These are phyloP conservation scores for Lactarius psammicola DNA, from an alignment of 768 basidiomycete species.

Conservation along the genomic window DNA sequence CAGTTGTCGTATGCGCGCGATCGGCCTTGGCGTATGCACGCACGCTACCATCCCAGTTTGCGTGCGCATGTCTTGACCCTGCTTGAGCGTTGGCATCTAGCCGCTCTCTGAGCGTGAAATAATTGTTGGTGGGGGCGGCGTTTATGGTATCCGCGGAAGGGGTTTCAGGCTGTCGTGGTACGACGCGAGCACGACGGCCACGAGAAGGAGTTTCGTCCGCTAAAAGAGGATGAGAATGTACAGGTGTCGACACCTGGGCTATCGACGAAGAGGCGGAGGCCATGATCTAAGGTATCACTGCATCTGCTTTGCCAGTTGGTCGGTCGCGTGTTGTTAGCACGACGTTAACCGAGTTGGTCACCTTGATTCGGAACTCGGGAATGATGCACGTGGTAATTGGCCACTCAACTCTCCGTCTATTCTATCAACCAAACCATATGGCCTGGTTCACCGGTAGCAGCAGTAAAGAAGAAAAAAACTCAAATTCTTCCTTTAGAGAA, in stretches of 20 bases:
- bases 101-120: conserved; percentile 63
- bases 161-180: conserved; percentile 35
- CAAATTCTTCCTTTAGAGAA: conserved; percentile 46
- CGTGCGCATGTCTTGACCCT: conserved; percentile 31
- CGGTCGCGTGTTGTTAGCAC: not conserved
- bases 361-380: not conserved
- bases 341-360: too few species aligned
- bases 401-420: not conserved
- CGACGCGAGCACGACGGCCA: conserved; percentile 49
- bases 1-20: conserved; percentile 27
- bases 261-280: conserved; percentile 32
- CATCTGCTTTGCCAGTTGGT: not conserved
- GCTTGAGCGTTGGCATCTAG: conserved; percentile 46
- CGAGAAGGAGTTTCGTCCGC: conserved; percentile 47
- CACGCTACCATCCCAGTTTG: conserved; percentile 54
- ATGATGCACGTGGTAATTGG: conserved; percentile 13
- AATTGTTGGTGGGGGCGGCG: conserved; percentile 45
- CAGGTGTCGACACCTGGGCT: conserved; percentile 45
- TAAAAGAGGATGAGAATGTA: conserved; percentile 71
- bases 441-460: conserved; percentile 41
- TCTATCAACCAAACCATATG: conserved; percentile 29
- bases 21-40: conserved; percentile 51
- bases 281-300: conserved; percentile 22
- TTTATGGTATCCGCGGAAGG: conserved; percentile 21
- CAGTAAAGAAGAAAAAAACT: conserved; percentile 40